A percentile compares a stretch with the other conserved stretches of the same genome.
Conservation (phyloP, 108 stramenopile genomes). For the Discostella stelligeroides region DNA sequence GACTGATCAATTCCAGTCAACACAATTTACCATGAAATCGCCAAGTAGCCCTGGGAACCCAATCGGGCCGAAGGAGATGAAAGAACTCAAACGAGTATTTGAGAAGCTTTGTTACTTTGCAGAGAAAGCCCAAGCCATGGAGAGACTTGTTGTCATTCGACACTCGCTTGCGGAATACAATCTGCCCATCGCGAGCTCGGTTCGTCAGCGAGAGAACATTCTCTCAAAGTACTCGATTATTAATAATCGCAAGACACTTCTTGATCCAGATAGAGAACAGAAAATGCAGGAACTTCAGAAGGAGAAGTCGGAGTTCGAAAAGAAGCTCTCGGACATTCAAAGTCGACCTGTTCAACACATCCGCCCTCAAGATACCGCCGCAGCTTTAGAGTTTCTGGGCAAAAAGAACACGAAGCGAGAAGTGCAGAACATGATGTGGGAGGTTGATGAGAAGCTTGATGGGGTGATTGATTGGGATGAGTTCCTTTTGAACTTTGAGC, state of each 20-base stretch:
- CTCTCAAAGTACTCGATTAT: constrained; percentile 9
- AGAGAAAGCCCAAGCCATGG: constrained; percentile 42
- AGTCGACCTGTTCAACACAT: constrained; percentile 51
- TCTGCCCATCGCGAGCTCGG: constrained; percentile 28
- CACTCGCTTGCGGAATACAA: constrained; percentile 29
- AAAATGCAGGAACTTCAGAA: constrained; percentile 24
- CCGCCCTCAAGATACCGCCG: constrained; percentile 61
- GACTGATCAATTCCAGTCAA: constrained; percentile 51
- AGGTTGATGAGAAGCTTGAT: constrained; percentile 91
- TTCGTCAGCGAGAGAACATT: constrained; percentile 17
- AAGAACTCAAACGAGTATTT: constrained; percentile 56
- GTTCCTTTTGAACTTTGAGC: constrained; percentile 82
- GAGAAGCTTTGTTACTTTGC: constrained; percentile 53
- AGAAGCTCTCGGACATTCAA: constrained; percentile 28
- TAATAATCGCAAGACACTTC: constrained; percentile 1
- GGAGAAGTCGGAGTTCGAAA: constrained; percentile 38
- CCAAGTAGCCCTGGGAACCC: constrained; percentile 22
- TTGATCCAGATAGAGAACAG: constrained; percentile 22
- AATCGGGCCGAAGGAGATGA: constrained; percentile 54
- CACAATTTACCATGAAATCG: constrained; percentile 11
- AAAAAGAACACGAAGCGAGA: constrained; percentile 67
- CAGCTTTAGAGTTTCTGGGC: constrained; percentile 69
- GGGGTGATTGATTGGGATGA: constrained; percentile 90
- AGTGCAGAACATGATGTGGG: constrained; percentile 91
- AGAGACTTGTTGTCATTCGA: constrained; percentile 38